Percentiles rank a stretch among this genome's conserved stretches.
Conservation (phyloP, 352 stramenopile genomes). For the Phytophthora constricta region DNA sequence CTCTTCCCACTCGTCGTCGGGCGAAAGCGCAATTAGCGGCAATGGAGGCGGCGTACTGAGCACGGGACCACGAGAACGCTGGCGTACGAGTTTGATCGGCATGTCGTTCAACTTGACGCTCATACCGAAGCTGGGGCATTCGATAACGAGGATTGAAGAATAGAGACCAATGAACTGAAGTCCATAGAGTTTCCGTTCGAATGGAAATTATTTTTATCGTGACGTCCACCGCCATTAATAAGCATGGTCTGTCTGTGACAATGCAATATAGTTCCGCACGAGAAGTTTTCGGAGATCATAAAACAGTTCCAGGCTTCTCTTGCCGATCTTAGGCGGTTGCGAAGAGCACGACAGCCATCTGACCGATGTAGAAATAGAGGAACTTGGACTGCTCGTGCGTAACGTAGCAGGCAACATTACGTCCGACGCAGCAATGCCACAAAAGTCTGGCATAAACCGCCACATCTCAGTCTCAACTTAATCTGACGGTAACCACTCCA, state of each 20-base stretch:
- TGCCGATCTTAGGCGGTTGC: conserved; percentile 72
- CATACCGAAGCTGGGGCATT: too few relatives aligned
- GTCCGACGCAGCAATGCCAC: conserved; percentile 95
- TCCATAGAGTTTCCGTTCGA: conserved; percentile 28
- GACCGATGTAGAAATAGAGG: conserved; percentile 96
- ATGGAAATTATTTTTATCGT: conserved; percentile 39
- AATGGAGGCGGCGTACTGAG: conserved; percentile 59
- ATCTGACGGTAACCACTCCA: too few relatives aligned
- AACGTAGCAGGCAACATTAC: conserved; percentile 95
- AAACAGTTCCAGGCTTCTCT: too few relatives aligned
- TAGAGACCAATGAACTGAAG: conserved; percentile 3
- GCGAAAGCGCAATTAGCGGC: conserved; percentile 69
- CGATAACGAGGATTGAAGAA: too few relatives aligned
- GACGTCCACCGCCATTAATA: too few relatives aligned
- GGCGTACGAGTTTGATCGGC: conserved; percentile 44
- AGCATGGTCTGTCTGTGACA: too few relatives aligned
- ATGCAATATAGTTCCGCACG: too few relatives aligned
- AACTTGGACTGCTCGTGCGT: conserved; percentile 95
- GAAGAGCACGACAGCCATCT: conserved; percentile 94
- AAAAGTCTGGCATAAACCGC: too few relatives aligned
- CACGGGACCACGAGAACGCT: conserved; percentile 48
- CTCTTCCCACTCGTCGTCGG: conserved; percentile 72
- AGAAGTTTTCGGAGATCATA: too few relatives aligned
- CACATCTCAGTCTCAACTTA: too few relatives aligned
- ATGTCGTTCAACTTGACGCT: conserved; percentile 32